Conservation (phyloP, 1,284 basidiomycete genomes). For the Rhizoctonia solani region DNA sequence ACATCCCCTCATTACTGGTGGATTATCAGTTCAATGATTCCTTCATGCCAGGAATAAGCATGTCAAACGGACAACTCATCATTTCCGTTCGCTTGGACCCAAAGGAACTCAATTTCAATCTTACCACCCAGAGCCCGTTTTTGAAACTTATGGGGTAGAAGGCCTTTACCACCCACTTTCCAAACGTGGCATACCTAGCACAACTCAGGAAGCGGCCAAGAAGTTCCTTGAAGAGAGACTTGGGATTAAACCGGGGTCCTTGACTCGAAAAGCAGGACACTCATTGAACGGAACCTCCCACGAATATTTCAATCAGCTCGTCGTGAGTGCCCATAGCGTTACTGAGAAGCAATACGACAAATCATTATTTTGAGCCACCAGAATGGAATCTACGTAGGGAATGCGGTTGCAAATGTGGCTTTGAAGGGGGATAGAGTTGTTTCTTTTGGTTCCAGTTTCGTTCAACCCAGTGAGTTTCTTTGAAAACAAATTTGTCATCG, state of each 20-base stretch:
- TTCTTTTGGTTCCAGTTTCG: constrained; percentile 57
- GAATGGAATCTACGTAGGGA: constrained; percentile 54
- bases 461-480: constrained; percentile 49
- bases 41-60: constrained; percentile 27
- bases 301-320: constrained; percentile 51
- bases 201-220: constrained; percentile 44
- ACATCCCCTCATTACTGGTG: too few relatives aligned
- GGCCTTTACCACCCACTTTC: background rate
- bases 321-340: constrained; percentile 43
- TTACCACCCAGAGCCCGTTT: constrained; percentile 34
- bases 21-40: constrained; percentile 1
- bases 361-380: constrained; percentile 37
- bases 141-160: constrained; percentile 21
- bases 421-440: constrained; percentile 49
- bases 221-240: constrained; percentile 47
- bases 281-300: constrained; percentile 44
- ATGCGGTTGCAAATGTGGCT: constrained; percentile 56
- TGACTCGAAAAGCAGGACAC: constrained; percentile 48
- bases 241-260: constrained; percentile 42
- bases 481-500: constrained; percentile 23
- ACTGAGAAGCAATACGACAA: background rate
- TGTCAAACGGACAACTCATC: constrained; percentile 12
- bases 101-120: constrained; percentile 6
- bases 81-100: background rate
- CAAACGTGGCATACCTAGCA: background rate